These are phyloP conservation scores for Vanrija pseudolonga DNA, from an alignment of 1,284 basidiomycete species.

Conservation along the genomic window DNA sequence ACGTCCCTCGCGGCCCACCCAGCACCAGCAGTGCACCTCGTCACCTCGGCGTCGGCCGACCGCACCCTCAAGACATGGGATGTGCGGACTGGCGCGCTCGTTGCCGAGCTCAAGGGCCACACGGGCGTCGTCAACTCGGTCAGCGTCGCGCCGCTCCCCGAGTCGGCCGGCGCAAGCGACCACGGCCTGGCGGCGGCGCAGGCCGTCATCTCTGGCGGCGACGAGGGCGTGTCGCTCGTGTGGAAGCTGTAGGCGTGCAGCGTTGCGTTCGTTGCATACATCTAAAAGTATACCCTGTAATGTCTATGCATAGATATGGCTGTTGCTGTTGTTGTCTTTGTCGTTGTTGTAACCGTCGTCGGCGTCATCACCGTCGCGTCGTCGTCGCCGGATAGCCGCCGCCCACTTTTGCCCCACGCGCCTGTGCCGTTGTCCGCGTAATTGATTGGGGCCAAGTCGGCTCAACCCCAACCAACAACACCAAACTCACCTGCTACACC, in stretches of 20 bases:
- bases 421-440: no score
- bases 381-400: no score
- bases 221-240: conserved; percentile 77
- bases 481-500: no score
- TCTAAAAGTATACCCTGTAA: background rate
- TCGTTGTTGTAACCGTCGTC: no score
- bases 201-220: conserved; percentile 75
- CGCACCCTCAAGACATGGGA: conserved; percentile 88
- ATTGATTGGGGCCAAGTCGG: no score
- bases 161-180: conserved; percentile 38
- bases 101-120: conserved; percentile 82
- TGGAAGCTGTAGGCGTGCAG: conserved; percentile 52
- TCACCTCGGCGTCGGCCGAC: conserved; percentile 83
- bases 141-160: conserved; percentile 56
- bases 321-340: no score
- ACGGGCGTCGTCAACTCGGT: conserved; percentile 73
- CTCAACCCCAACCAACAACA: no score
- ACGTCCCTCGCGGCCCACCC: conserved; percentile 75
- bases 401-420: no score
- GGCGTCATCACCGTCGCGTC: no score
- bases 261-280: conserved; percentile 1
- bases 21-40: conserved; percentile 61
- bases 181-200: conserved; percentile 23
- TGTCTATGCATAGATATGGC: no score
- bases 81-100: conserved; percentile 71